Conservation (phyloP, 208 protist species). For the Spongospora subterranea region DNA sequence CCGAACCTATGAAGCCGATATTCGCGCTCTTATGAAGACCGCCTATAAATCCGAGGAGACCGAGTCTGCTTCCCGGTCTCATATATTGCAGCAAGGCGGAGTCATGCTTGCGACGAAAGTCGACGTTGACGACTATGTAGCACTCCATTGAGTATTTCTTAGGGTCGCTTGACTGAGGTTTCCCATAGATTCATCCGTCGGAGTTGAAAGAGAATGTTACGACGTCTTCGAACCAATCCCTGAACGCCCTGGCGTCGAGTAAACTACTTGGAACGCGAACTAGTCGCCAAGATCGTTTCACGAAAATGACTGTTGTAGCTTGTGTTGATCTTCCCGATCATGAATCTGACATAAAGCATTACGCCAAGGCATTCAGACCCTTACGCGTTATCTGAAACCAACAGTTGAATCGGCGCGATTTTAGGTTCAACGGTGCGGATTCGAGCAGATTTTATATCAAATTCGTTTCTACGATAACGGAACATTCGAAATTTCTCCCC, state of each 20-base stretch:
- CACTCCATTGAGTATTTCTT: neutral
- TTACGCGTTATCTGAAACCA: neutral
- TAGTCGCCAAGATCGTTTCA: neutral
- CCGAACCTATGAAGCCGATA: neutral
- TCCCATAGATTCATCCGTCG: constrained; percentile 43
- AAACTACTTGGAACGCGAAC: neutral
- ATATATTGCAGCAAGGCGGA: neutral
- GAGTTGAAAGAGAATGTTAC: constrained; percentile 35
- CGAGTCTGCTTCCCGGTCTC: neutral
- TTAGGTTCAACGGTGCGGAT: constrained; percentile 13
- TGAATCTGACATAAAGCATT: constrained; percentile 20
- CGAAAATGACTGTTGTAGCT: constrained; percentile 14
- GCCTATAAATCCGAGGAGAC: neutral
- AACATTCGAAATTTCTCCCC: neutral
- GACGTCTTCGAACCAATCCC: neutral
- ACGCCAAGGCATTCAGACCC: constrained; percentile 10
- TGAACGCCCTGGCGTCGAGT: neutral
- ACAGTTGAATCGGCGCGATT: neutral
- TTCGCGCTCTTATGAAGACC: neutral
- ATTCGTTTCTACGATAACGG: constrained; percentile 2
- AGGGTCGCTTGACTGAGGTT: neutral
- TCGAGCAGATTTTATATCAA: constrained; percentile 37
- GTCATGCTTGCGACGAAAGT: constrained; percentile 32
- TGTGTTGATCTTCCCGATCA: constrained; percentile 47
- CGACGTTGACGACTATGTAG: constrained; percentile 39